Conservation (phyloP, 306 rosid species). For the Cyamopsis tetragonoloba region DNA sequence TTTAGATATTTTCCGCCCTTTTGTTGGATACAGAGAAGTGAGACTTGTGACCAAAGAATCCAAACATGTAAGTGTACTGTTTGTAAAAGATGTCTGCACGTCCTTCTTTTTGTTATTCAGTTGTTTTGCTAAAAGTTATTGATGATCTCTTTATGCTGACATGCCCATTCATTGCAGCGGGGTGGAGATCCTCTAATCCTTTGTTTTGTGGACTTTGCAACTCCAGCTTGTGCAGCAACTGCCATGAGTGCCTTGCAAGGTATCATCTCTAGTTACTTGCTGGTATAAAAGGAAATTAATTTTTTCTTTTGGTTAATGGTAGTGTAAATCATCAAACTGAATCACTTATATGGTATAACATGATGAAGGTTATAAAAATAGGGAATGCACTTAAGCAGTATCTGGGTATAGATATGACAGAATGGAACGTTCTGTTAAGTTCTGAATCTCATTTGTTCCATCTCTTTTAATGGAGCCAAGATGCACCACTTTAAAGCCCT, state of each 20-base stretch:
- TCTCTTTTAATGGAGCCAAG: background rate
- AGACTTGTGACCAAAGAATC: slow-evolving; percentile 89
- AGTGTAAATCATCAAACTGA: background rate
- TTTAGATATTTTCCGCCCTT: slow-evolving; percentile 91
- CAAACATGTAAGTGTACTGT: slow-evolving; percentile 57
- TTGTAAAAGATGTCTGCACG: background rate
- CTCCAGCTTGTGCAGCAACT: slow-evolving; percentile 88
- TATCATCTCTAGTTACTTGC: slow-evolving; percentile 22
- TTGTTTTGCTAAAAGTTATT: slow-evolving; percentile 16
- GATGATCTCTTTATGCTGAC: slow-evolving; percentile 6
- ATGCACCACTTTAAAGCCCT: background rate
- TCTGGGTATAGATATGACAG: background rate
- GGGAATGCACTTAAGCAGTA: background rate
- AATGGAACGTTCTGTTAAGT: too few relatives aligned
- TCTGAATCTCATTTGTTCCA: background rate
- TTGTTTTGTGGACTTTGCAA: slow-evolving; percentile 84
- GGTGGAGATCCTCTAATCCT: slow-evolving; percentile 89
- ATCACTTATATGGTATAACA: background rate
- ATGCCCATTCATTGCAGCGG: slow-evolving; percentile 53
- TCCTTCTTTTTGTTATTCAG: background rate
- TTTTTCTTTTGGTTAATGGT: background rate
- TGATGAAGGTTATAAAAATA: background rate
- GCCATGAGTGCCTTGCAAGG: slow-evolving; percentile 95
- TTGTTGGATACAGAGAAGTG: slow-evolving; percentile 91
- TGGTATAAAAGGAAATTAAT: slow-evolving; percentile 2